Base-by-base conservation (phyloP, 2,329 filamentous ascomycete genomes). In the Westerdykella sp. region DNA sequence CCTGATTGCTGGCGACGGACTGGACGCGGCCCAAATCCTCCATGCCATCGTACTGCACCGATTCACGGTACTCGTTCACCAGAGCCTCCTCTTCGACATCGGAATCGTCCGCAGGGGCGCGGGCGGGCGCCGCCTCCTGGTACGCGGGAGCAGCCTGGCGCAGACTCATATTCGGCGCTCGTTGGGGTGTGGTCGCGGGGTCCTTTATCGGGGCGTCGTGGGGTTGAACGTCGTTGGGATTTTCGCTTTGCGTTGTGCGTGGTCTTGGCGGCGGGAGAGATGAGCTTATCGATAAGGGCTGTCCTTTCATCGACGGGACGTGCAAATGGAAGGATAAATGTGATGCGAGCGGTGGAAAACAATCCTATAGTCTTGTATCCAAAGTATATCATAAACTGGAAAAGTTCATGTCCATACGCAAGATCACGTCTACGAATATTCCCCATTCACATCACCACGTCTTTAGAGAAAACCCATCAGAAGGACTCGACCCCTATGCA, bases 81-180 rank as follows among this genome's bases (percentile, higher is more conserved):
- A 98, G 81, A 60, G 85, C 85, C 74, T 97, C 93, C 78, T 97
- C 91, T 74, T 96, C 90, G 54, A 87, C 85, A 69, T 97, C 93
- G 65, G 88, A 95, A 67, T 94, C 89, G 70, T 91, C 85, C 60
- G 82, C 81, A 52, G 72, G 60, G 31, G 55, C 51, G 46, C 63
- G 63, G 40, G 52, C 60, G 45, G 64, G 54, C 34, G 66, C 57
- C 45, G 66, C 63, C 55, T 64, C 65, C 52, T 70, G 68, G 53
- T 66, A 69, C 52, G 50, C 39, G 55, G 64, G 63, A 43, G 63
- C 60, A 21, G 47, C 44, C 50, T 68, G 57, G 56, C 67, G 48
- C 39, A 46, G 45, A 42, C 48, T 51, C 48, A 51, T 49, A 9
- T 23, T 47, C 41, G 32, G n/a, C 32, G 32, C 16, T 18, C n/a